Percentiles rank a stretch among this genome's conserved stretches.
These are phyloP conservation scores for Aphanomyces cochlioides DNA, from an alignment of 352 stramenopile genomes.

Conservation along the genomic window DNA sequence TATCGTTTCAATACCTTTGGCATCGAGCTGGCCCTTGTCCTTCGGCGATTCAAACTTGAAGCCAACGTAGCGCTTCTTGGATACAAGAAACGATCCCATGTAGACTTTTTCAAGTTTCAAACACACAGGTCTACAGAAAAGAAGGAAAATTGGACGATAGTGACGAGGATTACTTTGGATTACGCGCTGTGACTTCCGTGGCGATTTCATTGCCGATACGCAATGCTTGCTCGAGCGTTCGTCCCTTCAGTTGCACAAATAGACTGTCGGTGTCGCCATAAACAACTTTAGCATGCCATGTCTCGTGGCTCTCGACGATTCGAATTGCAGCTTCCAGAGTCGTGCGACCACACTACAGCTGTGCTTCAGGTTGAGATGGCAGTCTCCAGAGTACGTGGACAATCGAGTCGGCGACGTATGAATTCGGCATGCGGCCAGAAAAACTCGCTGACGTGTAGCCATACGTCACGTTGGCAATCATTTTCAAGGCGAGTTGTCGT, in stretches of 20 bases:
- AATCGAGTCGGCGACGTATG: conserved; percentile 97
- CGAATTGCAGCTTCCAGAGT: conserved; percentile 93
- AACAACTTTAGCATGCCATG: conserved; percentile 89
- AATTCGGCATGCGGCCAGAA: conserved; percentile 94
- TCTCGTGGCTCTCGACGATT: conserved; percentile 78
- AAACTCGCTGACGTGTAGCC: conserved; percentile 98
- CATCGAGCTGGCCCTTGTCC: conserved; percentile 68
- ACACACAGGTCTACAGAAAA: conserved; percentile 52
- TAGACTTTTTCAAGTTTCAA: conserved; percentile 92
- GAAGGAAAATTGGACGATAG: not conserved
- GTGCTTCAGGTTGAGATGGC: too few species aligned
- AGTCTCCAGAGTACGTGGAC: conserved; percentile 76
- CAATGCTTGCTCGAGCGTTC: conserved; percentile 92
- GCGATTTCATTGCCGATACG: conserved; percentile 89
- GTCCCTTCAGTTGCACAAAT: conserved; percentile 96
- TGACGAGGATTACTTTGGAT: conserved; percentile 58
- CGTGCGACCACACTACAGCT: conserved; percentile 60
- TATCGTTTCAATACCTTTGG: conserved; percentile 92
- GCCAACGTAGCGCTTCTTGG: conserved; percentile 95
- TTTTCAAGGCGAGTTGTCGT: conserved; percentile 94
- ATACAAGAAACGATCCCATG: conserved; percentile 87
- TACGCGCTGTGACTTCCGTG: conserved; percentile 73
- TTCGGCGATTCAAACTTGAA: conserved; percentile 71
- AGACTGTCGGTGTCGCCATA: conserved; percentile 99
- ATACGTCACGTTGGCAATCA: conserved; percentile 99